phyloP scores from a whole-genome alignment of 179 eudicot genomes.

The Silene noctiflora region DNA sequence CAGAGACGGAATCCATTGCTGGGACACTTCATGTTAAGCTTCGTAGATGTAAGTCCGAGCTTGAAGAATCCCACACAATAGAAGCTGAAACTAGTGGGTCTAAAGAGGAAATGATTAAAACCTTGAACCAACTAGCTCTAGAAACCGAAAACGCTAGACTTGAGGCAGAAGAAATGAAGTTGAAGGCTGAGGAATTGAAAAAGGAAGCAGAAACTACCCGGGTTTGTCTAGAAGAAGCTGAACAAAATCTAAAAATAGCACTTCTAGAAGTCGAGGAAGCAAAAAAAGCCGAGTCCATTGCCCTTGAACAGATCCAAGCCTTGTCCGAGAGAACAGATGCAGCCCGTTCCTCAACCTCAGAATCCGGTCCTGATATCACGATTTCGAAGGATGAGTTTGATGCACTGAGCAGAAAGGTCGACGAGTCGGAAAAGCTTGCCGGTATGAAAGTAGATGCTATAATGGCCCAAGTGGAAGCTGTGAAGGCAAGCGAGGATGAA shows the following conservation, averaged over 20 bases:
- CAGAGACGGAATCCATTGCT: constrained; percentile 58
- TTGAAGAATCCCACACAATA: constrained; percentile 52
- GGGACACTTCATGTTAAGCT: constrained; percentile 75
- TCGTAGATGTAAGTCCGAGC: constrained; percentile 66
- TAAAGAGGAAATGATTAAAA: constrained; percentile 59
- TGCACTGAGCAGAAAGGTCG: constrained; percentile 63
- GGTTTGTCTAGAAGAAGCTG: constrained; percentile 51
- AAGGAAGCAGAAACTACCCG: constrained; percentile 52
- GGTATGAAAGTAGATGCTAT: constrained; percentile 91
- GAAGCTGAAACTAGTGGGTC: constrained; percentile 61
- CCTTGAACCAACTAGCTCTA: constrained; percentile 52
- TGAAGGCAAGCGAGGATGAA: constrained; percentile 68
- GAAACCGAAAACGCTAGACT: constrained; percentile 53
- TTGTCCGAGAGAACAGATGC: constrained; percentile 62
- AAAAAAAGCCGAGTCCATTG: constrained; percentile 63
- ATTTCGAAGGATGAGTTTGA: constrained; percentile 76
- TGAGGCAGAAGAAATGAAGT: constrained; percentile 63
- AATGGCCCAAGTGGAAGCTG: constrained; percentile 77
- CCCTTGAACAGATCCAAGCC: constrained; percentile 52
- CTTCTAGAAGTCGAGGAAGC: constrained; percentile 71
- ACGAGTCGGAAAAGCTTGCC: constrained; percentile 64
- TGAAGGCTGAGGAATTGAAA: constrained; percentile 57
- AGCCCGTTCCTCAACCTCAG: constrained; percentile 74
- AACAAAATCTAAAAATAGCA: constrained; percentile 47
- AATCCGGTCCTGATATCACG: constrained; percentile 53